Evolutionary conservation across 495 filamentous ascomycete genomes (phyloP).

Genomic region (Talaromyces trachyspermus): DNA sequence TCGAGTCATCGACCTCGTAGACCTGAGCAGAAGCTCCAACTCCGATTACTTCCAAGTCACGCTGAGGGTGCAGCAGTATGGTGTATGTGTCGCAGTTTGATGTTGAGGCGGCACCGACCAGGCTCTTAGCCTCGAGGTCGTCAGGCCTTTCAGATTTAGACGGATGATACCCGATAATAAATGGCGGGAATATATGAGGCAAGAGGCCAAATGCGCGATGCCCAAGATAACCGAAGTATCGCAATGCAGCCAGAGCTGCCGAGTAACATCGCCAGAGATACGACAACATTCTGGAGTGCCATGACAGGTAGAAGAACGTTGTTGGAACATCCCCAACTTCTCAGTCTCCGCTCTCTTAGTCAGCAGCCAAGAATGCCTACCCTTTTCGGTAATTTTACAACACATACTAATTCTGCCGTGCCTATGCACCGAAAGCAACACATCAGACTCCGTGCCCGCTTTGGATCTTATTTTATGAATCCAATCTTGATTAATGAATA

Average conservation of each 20-base stretch:
- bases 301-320: neutral
- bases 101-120: neutral
- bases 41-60: conserved; percentile 21
- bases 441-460: too few relatives aligned
- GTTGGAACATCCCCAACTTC: too few relatives aligned
- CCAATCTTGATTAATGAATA: too few relatives aligned
- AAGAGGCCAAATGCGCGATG: neutral
- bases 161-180: neutral
- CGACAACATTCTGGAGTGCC: neutral
- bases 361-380: too few relatives aligned
- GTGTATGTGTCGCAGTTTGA: conserved; percentile 10
- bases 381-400: too few relatives aligned
- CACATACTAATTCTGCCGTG: too few relatives aligned
- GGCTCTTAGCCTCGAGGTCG: neutral
- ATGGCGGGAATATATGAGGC: neutral
- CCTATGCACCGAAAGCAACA: too few relatives aligned
- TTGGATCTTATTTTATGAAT: too few relatives aligned
- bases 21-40: conserved; percentile 16
- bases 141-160: neutral
- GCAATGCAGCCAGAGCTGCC: neutral
- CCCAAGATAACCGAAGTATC: neutral
- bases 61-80: conserved; percentile 20
- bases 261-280: neutral
- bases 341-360: too few relatives aligned
- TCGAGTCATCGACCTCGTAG: conserved; percentile 17